Evolutionary conservation across 768 basidiomycete genomes (phyloP).

Genomic region (Mycena albidolilacea): DNA sequence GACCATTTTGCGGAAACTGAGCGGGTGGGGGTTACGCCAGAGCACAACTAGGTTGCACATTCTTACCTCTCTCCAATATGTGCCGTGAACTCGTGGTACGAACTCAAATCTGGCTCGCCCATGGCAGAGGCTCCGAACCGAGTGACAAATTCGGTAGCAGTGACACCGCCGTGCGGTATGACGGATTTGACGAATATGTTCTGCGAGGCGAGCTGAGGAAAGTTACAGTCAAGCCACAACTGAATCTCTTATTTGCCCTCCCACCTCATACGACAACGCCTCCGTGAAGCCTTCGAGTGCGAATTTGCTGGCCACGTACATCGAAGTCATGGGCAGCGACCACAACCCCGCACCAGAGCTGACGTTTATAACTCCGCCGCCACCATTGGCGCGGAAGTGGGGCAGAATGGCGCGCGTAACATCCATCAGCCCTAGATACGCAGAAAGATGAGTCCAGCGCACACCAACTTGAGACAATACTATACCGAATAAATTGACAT

Average conservation of each 20-base stretch:
- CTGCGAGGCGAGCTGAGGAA: conserved; percentile 37
- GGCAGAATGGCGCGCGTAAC: conserved; percentile 42
- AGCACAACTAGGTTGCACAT: too few species aligned
- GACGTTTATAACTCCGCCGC: conserved; percentile 42
- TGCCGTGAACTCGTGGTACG: conserved; percentile 34
- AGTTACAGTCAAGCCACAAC: neutral
- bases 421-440: conserved; percentile 40
- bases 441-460: neutral
- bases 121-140: conserved; percentile 31
- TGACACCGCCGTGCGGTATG: conserved; percentile 43
- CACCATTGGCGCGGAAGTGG: conserved; percentile 39
- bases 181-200: conserved; percentile 42
- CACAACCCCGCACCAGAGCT: conserved; percentile 42
- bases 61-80: conserved; percentile 33
- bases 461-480: neutral
- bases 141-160: conserved; percentile 31
- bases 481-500: conserved; percentile 43
- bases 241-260: neutral
- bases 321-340: conserved; percentile 37
- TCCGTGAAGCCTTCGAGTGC: conserved; percentile 46
- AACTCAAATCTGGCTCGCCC: conserved; percentile 18
- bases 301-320: conserved; percentile 44
- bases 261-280: conserved; percentile 37
- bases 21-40: neutral
- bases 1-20: conserved; percentile 37